Base-by-base conservation (phyloP, 1,139 yeast species). In the Schizosaccharomyces versatilis region DNA sequence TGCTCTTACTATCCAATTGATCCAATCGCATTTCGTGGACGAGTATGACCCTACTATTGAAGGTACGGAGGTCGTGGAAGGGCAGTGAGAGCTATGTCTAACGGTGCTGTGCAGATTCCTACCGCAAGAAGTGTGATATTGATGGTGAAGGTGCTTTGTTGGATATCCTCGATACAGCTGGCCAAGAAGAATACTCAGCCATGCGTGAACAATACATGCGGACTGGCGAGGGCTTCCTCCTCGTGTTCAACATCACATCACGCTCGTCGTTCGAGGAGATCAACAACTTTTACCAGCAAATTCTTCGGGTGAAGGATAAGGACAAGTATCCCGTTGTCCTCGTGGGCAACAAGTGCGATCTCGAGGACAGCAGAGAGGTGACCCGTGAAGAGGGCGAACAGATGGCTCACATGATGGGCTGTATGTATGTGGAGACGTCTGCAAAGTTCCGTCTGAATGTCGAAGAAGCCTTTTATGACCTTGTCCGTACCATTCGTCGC, bases 371-470 rank as follows among this genome's bases (percentile, higher is more conserved):
- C 65, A 76, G 97, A 65, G 64, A 62, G 52, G 66, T 70, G 8
- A 57, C 67, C 15, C 59, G 56, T 61, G 88, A 81, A 64, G 94
- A 84, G 66, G 95, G 94, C 52, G 73, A 76, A 60, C 77, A 76
- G 55, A 73, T 84, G 59, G 88, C 94, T 41, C 76, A 74, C 61
- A 74, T 75, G 58, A 80, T 75, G 64, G 74, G 77, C 61, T 83
- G 94, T 60, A 82, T 84, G 49, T 93, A 88, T 65, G 74, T 86
- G 63, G 98, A 90, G 69, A 84, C 97, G 2, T 80, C 90, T 55
- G 98, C 98, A 40, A 86, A 90, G 71, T 88, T 82, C 66, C 79
- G 94, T 61, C 79, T 85, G 66, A 88, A 90, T 63, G 97, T 93
- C 55, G 96, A 90, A 66, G 94, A 85, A 63, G 85, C 94, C 1